phyloP scores from a whole-genome alignment of 2,329 filamentous ascomycete species.

The Fusarium sp. region DNA sequence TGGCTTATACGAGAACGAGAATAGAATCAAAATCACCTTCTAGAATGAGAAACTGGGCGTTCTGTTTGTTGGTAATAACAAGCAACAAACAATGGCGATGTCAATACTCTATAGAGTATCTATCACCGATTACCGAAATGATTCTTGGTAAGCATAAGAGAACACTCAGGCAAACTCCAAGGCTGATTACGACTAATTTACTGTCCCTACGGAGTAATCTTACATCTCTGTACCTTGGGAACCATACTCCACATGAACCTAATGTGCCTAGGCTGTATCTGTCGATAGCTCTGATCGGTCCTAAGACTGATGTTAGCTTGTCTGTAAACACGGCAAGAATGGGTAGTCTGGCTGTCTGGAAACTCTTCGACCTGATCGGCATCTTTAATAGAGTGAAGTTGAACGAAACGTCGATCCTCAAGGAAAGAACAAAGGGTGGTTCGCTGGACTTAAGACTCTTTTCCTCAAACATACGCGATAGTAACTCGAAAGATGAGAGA shows the following conservation, averaged over 20 bases:
- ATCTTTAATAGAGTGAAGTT: background rate
- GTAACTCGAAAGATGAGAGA: background rate
- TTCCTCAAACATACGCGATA: background rate
- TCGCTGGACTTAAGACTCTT: background rate
- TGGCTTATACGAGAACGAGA: background rate
- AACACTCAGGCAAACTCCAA: background rate
- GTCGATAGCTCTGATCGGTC: background rate
- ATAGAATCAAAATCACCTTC: constrained; percentile 6
- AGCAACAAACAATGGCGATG: background rate
- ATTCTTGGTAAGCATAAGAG: background rate
- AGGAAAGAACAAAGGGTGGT: background rate
- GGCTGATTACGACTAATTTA: background rate
- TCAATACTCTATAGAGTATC: background rate
- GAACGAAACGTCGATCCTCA: background rate
- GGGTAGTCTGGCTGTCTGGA: background rate
- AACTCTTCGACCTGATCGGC: background rate
- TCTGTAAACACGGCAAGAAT: background rate
- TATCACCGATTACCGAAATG: background rate
- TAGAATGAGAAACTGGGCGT: background rate
- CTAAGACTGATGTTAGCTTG: background rate
- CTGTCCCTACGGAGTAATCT: background rate
- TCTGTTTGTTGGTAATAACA: background rate
- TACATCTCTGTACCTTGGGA: background rate
- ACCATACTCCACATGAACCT: background rate
- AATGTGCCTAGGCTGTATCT: background rate